These are phyloP conservation scores for Kwoniella dejecticola DNA, from an alignment of 768 basidiomycete species.

Conservation along the genomic window DNA sequence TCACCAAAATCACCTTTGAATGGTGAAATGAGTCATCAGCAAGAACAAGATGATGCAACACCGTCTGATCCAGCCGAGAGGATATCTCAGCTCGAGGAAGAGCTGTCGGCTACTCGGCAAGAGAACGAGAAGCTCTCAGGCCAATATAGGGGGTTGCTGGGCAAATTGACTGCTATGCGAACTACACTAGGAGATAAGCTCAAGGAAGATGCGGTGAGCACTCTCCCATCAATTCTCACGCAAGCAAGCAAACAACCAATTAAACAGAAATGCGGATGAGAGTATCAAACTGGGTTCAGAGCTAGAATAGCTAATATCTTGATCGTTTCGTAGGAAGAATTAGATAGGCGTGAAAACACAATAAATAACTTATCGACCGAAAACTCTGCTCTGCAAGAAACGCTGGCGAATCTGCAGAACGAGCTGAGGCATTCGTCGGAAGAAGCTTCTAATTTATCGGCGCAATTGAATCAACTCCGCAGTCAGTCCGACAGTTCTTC, in stretches of 20 bases:
- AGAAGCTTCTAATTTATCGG: conserved; percentile 70
- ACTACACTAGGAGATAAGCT: conserved; percentile 90
- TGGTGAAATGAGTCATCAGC: neutral
- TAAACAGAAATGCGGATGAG: too few species aligned
- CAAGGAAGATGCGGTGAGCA: conserved; percentile 91
- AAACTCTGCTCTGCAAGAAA: conserved; percentile 70
- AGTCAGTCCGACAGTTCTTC: conserved; percentile 51
- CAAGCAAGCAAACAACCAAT: too few species aligned
- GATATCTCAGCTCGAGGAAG: conserved; percentile 64
- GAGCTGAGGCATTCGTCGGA: conserved; percentile 76
- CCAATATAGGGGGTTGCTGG: conserved; percentile 82
- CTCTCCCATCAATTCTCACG: too few species aligned
- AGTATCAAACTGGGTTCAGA: too few species aligned
- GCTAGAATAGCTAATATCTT: too few species aligned
- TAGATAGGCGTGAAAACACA: conserved; percentile 85
- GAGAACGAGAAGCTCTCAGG: conserved; percentile 85
- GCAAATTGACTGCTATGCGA: conserved; percentile 89
- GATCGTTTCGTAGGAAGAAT: conserved; percentile 75
- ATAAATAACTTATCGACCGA: conserved; percentile 76
- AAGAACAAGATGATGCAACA: neutral
- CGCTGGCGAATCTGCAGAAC: conserved; percentile 74
- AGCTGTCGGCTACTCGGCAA: conserved; percentile 71
- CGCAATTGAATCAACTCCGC: conserved; percentile 62
- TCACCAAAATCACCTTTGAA: neutral
- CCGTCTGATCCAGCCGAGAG: conserved; percentile 6